phyloP scores from a whole-genome alignment of 164 flowering plant species.

The Vitis vinifera region DNA sequence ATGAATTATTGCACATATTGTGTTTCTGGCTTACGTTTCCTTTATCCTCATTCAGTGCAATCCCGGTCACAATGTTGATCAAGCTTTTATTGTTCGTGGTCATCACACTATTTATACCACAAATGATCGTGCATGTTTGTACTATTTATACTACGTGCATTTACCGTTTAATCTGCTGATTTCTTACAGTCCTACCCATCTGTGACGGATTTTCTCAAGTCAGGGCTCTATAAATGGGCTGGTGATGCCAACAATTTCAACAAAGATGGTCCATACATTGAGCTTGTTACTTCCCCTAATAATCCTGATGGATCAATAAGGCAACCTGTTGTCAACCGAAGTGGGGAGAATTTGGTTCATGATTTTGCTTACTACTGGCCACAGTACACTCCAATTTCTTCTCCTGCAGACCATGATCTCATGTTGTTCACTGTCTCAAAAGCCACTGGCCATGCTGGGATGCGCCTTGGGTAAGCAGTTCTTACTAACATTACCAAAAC shows the following conservation, averaged over 20 bases:
- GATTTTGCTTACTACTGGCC: conserved; percentile 97
- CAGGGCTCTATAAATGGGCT: conserved; percentile 75
- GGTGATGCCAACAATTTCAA: conserved; percentile 64
- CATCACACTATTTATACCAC: too few species aligned
- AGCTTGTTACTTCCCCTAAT: conserved; percentile 88
- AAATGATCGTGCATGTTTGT: too few species aligned
- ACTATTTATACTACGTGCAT: too few species aligned
- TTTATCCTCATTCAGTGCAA: too few species aligned
- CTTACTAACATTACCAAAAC: not conserved
- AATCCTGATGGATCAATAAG: conserved; percentile 77
- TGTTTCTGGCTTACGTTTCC: too few species aligned
- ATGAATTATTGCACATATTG: too few species aligned
- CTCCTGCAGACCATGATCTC: conserved; percentile 64
- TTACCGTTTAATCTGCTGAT: not conserved
- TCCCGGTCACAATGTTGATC: too few species aligned
- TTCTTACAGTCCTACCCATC: conserved; percentile 72
- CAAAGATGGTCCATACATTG: conserved; percentile 60
- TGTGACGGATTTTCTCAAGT: conserved; percentile 60
- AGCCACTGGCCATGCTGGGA: conserved; percentile 95
- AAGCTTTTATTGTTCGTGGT: too few species aligned
- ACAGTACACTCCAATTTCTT: conserved; percentile 71
- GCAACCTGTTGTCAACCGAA: conserved; percentile 51
- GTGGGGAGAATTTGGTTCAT: conserved; percentile 50
- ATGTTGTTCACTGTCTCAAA: conserved; percentile 92
- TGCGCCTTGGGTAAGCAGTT: conserved; percentile 73